Evolutionary conservation across 169 alveolate species (phyloP).

Genomic region (Toxoplasma gondii): DNA sequence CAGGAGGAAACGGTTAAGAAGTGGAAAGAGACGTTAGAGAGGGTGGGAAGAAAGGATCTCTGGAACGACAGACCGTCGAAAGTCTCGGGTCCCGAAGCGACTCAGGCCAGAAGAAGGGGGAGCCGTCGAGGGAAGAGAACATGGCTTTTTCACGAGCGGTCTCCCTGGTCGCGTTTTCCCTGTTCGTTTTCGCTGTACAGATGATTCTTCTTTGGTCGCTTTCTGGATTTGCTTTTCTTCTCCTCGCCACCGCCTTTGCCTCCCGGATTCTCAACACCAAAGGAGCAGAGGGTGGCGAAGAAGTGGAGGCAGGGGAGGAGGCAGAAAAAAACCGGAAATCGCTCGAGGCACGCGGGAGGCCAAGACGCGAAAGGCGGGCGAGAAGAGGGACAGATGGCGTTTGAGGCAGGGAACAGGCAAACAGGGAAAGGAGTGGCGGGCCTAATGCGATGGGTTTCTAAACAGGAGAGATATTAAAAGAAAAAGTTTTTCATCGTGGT

Average conservation of each 20-base stretch:
- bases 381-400: no score
- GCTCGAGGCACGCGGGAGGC: not conserved
- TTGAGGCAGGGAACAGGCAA: no score
- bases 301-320: not conserved
- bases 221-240: not conserved
- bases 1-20: not conserved
- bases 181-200: constrained; percentile 11
- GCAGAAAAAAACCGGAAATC: not conserved
- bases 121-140: no score
- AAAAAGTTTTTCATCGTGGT: no score
- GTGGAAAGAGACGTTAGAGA: not conserved
- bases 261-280: not conserved
- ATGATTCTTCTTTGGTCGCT: constrained; percentile 17
- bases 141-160: not conserved
- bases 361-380: no score
- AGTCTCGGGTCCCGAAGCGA: no score
- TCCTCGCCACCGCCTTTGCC: not conserved
- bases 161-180: no score
- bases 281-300: not conserved
- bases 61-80: no score
- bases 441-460: no score
- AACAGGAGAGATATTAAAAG: no score
- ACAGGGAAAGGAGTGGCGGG: no score
- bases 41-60: not conserved
- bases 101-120: no score